A percentile compares a stretch with the other conserved stretches of the same genome.
These are phyloP conservation scores for Coriolopsis trogii DNA, from an alignment of 1,284 basidiomycete genomes.

Conservation along the genomic window DNA sequence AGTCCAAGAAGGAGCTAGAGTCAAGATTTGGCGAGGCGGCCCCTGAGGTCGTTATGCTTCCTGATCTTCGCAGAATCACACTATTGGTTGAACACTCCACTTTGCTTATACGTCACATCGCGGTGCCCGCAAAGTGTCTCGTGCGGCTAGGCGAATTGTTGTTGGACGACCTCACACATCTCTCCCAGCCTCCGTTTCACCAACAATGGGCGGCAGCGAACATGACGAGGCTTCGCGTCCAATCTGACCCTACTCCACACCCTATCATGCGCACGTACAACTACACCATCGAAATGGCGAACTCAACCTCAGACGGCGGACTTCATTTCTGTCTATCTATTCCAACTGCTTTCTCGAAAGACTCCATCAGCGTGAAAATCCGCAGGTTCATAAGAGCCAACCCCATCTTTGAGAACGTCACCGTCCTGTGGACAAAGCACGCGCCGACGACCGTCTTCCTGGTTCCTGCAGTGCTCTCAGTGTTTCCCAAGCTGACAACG, in stretches of 20 bases:
- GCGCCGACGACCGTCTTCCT: not conserved
- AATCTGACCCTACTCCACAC: too few species aligned
- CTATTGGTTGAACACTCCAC: not conserved
- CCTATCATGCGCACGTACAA: not conserved
- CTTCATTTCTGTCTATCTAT: not conserved
- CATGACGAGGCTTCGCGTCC: slow-evolving; percentile 2
- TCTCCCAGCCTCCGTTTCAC: not conserved
- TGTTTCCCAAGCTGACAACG: not conserved
- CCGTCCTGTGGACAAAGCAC: slow-evolving; percentile 1
- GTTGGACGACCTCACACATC: not conserved
- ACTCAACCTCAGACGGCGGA: not conserved
- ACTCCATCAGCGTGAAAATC: not conserved
- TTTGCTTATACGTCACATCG: slow-evolving; percentile 2
- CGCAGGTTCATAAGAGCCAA: not conserved
- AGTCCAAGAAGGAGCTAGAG: not conserved
- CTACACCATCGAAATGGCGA: slow-evolving; percentile 6
- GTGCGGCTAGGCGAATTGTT: slow-evolving; percentile 2
- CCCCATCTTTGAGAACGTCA: slow-evolving; percentile 4
- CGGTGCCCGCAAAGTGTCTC: not conserved
- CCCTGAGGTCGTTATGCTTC: not conserved
- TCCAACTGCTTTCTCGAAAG: not conserved
- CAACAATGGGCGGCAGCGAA: not conserved
- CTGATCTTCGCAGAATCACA: not conserved
- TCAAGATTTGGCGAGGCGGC: not conserved
- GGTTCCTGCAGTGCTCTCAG: not conserved